Evolutionary conservation across 805 yeast genomes (phyloP), one percentile per base, ranked within the genome.

Genomic region (Schwanniomyces pseudopolymorphus): DNA sequence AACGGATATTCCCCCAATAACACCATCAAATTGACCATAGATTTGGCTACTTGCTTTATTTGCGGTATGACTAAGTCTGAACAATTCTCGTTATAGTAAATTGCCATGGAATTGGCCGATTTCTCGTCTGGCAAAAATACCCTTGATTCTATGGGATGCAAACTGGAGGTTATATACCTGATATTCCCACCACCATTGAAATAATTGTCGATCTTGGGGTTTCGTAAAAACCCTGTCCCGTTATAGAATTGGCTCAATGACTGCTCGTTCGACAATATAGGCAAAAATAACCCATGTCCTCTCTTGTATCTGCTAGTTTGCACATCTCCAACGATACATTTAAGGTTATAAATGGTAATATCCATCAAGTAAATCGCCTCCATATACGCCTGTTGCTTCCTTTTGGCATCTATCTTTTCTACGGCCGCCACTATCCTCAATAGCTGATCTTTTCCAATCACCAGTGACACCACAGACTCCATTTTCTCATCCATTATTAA

Each of bases 1-100:
- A 86, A 78, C 2, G 99, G 99, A 55, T 86, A 88, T 59, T 91
- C 97, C 11, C 95, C 95, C 1, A 94, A 82, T 8, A 86, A 60
- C 6, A 87, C 79, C 72, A 96, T 87, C 20, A 89, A 56, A 53
- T 84, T 81, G 25, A 89, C 81, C 53, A 94, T 70, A 19, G 89
- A 64, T 33, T 78, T 69, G 1, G 92, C 89, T 0, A 87, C 80
- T 43, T 65, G 66, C 16, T 75, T 69, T 13, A 89, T 72, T 47
- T 85, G 85, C 26, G 70, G 73, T 17, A 78, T 72, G 28, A 87
- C 84, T 40, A 85, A 67, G 46, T 82, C 85, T 31, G 68, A 61
- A 56, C 94, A 89, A 43, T 77, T 72, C 24, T 70, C 71, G 58
- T 83, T 90, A 64, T 82, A 91, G 58, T 84, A 87, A 17, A 83